Evolutionary conservation across 495 filamentous ascomycete genomes (phyloP), one percentile per base, ranked within the genome.

Genomic region (Aspergillus hancockii): DNA sequence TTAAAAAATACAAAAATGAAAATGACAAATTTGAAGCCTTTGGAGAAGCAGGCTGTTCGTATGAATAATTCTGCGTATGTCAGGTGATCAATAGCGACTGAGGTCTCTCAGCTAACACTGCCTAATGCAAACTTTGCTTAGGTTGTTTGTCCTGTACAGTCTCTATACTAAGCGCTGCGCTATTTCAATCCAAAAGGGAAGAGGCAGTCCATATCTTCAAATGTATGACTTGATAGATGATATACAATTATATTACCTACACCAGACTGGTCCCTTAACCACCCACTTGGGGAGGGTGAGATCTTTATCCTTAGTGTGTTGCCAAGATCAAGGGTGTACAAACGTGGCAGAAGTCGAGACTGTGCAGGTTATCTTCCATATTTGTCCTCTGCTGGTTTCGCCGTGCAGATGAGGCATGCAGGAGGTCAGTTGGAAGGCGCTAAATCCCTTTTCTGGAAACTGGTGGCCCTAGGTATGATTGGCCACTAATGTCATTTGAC

Each of bases 251-350:
- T 47, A 58, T 43, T n/a, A 49, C 12, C 30, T 34, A 6, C 41
- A 14, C 43, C 43, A 45, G 18, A 55, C 25, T 45, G 34, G 43
- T 34, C 50, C n/a, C 28, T 43, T 55, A 38, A 22, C 54, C 56
- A 54, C 53, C 54, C 49, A 47, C 55, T 59, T 49, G 55, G 59
- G 55, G 54, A 57, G 28, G 54, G 65, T 67, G 62, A 67, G 65
- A 67, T 67, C 65, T 64, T 67, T 67, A 67, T 67, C 65, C 59
- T 67, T 60, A 62, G 62, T 32, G 57, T 62, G 51, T 34, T 67
- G 65, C 65, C 62, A 67, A 67, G 65, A 64, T 64, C 59, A 62
- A 67, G 65, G 65, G 65, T 59, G 55, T 56, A 47, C 43, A 62
- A 67, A 67, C 65, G 65, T 67, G 65, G 65, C 50, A 36, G 65